Evolutionary conservation across 306 rosid species (phyloP).

Genomic region (Prunus campanulata): DNA sequence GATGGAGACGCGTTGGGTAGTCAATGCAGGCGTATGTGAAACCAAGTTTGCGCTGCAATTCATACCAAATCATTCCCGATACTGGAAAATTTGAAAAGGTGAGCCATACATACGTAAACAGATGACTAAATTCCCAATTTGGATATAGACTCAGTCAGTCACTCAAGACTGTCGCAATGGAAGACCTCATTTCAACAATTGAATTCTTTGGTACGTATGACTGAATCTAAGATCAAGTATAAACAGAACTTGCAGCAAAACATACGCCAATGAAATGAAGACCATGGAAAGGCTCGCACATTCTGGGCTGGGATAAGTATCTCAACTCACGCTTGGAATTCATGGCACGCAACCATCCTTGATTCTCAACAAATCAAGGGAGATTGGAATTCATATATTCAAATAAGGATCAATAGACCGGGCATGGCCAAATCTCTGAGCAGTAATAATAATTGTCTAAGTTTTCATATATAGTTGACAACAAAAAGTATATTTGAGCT

Average conservation of each 20-base stretch:
- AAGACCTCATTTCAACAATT: background rate
- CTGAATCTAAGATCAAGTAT: background rate
- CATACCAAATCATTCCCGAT: background rate
- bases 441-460: background rate
- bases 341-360: background rate
- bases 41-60: background rate
- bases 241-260: background rate
- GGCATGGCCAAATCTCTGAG: background rate
- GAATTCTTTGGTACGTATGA: background rate
- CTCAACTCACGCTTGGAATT: background rate
- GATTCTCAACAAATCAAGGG: background rate
- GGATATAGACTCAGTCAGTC: no score
- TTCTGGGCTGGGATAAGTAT: background rate
- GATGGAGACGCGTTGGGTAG: no score
- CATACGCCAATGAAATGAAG: background rate
- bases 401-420: background rate
- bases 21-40: no score
- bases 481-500: background rate
- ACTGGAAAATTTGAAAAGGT: background rate
- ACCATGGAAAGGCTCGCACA: background rate
- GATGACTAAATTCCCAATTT: no score
- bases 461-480: background rate
- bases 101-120: background rate
- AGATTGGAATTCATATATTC: background rate
- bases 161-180: background rate